Percentiles rank a stretch among this genome's conserved stretches.
These are phyloP conservation scores for Malassezia dermatis DNA, from an alignment of 1,284 basidiomycete species.

Conservation along the genomic window DNA sequence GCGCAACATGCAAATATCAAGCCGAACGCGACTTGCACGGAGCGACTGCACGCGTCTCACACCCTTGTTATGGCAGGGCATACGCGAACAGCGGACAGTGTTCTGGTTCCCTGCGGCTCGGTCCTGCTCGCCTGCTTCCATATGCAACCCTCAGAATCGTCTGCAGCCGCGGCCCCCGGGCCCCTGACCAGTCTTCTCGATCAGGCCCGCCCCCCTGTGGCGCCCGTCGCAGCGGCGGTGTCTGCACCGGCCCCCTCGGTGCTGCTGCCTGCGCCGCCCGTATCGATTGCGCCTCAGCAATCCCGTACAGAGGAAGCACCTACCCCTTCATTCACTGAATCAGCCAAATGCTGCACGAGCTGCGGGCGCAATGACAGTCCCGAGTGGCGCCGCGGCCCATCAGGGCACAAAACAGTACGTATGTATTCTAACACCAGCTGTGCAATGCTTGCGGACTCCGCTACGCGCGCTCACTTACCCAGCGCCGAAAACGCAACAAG, in stretches of 20 bases:
- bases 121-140: constrained; percentile 51
- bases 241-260: not conserved
- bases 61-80: constrained; percentile 56
- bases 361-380: constrained; percentile 59
- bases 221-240: too few relatives aligned
- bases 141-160: not conserved
- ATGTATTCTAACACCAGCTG: constrained; percentile 10
- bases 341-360: constrained; percentile 40
- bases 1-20: constrained; percentile 55
- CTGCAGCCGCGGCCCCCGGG: not conserved
- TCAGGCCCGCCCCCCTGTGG: not conserved
- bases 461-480: constrained; percentile 36
- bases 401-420: constrained; percentile 37
- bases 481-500: constrained; percentile 34
- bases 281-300: not conserved
- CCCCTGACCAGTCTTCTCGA: not conserved
- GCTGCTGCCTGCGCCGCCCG: not conserved
- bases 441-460: constrained; percentile 47
- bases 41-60: constrained; percentile 75
- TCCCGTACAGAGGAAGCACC: not conserved
- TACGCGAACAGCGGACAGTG: constrained; percentile 63
- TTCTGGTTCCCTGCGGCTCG: constrained; percentile 84
- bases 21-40: constrained; percentile 79
- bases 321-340: not conserved
- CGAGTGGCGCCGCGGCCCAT: constrained; percentile 70